Conservation (phyloP, 805 yeast species). For the Zygotorulaspora chibaensis region DNA sequence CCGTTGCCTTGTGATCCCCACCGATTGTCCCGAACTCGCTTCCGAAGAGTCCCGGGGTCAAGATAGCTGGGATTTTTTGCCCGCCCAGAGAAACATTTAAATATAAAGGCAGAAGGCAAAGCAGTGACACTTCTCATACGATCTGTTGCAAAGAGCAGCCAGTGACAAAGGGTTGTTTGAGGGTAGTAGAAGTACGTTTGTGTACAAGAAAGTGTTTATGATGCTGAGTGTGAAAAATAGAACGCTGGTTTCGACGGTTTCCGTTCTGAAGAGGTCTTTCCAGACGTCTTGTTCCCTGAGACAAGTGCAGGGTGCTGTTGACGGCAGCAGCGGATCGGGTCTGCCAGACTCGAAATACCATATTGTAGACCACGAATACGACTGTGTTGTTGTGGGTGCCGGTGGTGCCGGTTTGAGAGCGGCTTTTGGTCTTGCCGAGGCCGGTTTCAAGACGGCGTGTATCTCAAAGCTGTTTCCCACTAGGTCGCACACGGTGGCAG, state of each 20-base stretch:
- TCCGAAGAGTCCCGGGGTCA: slow-evolving; percentile 1
- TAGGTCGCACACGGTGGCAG: slow-evolving; percentile 97
- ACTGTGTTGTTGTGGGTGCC: slow-evolving; percentile 96
- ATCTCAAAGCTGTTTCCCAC: slow-evolving; percentile 95
- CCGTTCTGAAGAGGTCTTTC: slow-evolving; percentile 9
- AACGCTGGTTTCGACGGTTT: slow-evolving; percentile 7
- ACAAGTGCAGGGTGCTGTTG: slow-evolving; percentile 38
- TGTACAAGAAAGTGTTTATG: not conserved
- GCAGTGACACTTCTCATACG: not conserved
- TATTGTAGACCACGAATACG: slow-evolving; percentile 95
- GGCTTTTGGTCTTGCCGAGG: slow-evolving; percentile 95
- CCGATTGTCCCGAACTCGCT: not conserved
- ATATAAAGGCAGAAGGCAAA: not conserved
- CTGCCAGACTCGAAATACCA: slow-evolving; percentile 56
- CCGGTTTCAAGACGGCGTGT: slow-evolving; percentile 97
- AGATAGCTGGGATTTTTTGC: not conserved
- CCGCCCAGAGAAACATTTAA: not conserved
- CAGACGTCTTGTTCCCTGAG: slow-evolving; percentile 4
- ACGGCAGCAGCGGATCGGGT: slow-evolving; percentile 47
- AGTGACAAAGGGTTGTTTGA: not conserved
- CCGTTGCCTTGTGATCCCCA: too few species aligned
- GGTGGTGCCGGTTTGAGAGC: slow-evolving; percentile 99
- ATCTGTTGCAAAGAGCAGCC: not conserved
- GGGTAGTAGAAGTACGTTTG: not conserved
- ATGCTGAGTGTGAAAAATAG: slow-evolving; percentile 13